Conservation (phyloP, 768 basidiomycete species). For the Russula abietina region DNA sequence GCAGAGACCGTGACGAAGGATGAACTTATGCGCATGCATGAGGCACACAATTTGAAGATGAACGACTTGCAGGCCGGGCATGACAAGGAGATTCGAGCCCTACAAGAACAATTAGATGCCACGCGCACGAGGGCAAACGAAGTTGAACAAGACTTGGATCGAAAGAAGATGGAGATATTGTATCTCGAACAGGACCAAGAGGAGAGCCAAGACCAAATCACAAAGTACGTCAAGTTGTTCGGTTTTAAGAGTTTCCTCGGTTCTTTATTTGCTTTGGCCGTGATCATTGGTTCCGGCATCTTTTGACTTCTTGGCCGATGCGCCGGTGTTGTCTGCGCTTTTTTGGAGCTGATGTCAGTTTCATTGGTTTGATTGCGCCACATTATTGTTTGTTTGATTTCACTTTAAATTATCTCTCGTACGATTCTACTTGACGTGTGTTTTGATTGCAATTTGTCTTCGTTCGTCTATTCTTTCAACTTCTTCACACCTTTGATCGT, state of each 20-base stretch:
- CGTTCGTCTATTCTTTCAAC: not conserved
- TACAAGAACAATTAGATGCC: slow-evolving; percentile 53
- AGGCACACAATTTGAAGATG: slow-evolving; percentile 79
- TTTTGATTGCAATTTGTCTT: slow-evolving; percentile 26
- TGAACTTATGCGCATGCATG: slow-evolving; percentile 70
- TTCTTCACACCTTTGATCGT: not conserved
- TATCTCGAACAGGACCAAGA: slow-evolving; percentile 77
- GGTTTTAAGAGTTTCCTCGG: slow-evolving; percentile 42
- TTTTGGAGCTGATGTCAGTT: slow-evolving; percentile 16
- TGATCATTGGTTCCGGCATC: slow-evolving; percentile 29
- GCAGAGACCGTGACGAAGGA: slow-evolving; percentile 58
- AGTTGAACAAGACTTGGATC: slow-evolving; percentile 52
- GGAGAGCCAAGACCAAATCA: slow-evolving; percentile 66
- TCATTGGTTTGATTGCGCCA: not conserved
- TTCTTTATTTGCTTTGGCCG: slow-evolving; percentile 24
- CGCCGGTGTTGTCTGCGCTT: slow-evolving; percentile 13
- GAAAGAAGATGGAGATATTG: slow-evolving; percentile 77
- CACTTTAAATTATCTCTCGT: slow-evolving; percentile 5
- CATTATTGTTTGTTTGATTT: not conserved
- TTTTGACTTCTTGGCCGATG: slow-evolving; percentile 31
- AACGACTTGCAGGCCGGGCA: slow-evolving; percentile 66
- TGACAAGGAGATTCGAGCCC: slow-evolving; percentile 47
- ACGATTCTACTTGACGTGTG: not conserved
- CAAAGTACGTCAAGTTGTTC: slow-evolving; percentile 67
- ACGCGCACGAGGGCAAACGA: slow-evolving; percentile 46